Conservation (phyloP, 805 yeast species). For the Wickerhamiella kurtzmanii region DNA sequence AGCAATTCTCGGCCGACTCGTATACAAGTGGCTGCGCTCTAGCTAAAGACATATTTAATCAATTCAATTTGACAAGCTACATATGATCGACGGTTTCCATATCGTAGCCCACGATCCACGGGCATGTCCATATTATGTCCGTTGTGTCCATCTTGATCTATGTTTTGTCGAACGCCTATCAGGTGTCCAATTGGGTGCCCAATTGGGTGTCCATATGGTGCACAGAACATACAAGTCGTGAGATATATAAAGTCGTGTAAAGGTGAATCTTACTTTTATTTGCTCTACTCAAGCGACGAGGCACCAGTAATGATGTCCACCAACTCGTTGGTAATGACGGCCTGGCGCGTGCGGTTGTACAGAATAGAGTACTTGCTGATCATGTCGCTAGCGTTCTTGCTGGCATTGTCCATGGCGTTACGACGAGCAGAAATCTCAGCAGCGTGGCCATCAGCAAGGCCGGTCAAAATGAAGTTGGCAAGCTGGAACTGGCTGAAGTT, state of each 20-base stretch:
- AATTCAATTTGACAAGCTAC: too few relatives aligned
- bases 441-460: constrained; percentile 96
- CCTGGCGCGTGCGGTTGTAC: constrained; percentile 99
- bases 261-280: not conserved
- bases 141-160: too few relatives aligned
- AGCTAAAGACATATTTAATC: too few relatives aligned
- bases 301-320: constrained; percentile 99
- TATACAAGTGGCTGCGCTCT: not conserved
- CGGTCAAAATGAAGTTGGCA: constrained; percentile 79
- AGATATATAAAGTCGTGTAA: not conserved
- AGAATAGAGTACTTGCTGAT: constrained; percentile 89
- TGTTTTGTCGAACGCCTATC: too few relatives aligned
- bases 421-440: constrained; percentile 97
- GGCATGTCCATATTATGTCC: too few relatives aligned
- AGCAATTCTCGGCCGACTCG: constrained; percentile 15
- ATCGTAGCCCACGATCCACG: too few relatives aligned
- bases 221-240: too few relatives aligned
- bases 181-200: too few relatives aligned
- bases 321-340: constrained; percentile 97
- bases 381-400: constrained; percentile 99
- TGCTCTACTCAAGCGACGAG: constrained; percentile 71
- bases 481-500: constrained; percentile 69
- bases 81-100: too few relatives aligned
- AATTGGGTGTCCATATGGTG: too few relatives aligned
- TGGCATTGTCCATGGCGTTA: constrained; percentile 99